A percentile compares a stretch with the other conserved stretches of the same genome.
Conservation (phyloP, 257 asterid species). For the Capsicum chinense region DNA sequence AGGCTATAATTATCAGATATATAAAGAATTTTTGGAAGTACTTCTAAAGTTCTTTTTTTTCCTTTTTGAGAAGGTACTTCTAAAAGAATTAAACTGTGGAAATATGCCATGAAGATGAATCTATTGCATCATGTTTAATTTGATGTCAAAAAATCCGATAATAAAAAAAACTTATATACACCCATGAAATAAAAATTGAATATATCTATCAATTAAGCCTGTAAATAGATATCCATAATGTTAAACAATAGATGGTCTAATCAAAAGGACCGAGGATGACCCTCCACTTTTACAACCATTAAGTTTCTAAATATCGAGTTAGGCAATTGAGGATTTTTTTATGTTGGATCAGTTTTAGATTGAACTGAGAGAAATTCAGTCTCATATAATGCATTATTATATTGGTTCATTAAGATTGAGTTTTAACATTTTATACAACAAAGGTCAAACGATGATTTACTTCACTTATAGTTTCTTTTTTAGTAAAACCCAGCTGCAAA, state of each 20-base stretch:
- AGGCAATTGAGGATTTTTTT: background rate
- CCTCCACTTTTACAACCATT: background rate
- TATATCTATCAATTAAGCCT: background rate
- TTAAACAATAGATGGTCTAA: background rate
- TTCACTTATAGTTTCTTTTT: background rate
- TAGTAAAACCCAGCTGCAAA: conserved; percentile 5
- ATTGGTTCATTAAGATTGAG: background rate
- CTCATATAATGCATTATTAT: background rate
- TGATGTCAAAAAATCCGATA: background rate
- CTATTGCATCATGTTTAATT: background rate
- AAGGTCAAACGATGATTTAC: background rate
- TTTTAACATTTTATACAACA: background rate
- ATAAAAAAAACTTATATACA: background rate
- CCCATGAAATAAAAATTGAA: background rate
- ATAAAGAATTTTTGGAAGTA: background rate
- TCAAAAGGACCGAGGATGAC: background rate
- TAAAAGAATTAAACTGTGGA: background rate
- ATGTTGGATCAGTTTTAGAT: background rate
- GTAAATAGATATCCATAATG: background rate
- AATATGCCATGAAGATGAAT: background rate
- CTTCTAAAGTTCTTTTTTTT: background rate
- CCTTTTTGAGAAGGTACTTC: no score
- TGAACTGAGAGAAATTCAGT: background rate
- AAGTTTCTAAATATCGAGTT: conserved; percentile 2
- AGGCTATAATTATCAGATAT: conserved; percentile 89